These are phyloP conservation scores for Hyaloscypha variabilis DNA, from an alignment of 495 filamentous ascomycete genomes.

Conservation along the genomic window DNA sequence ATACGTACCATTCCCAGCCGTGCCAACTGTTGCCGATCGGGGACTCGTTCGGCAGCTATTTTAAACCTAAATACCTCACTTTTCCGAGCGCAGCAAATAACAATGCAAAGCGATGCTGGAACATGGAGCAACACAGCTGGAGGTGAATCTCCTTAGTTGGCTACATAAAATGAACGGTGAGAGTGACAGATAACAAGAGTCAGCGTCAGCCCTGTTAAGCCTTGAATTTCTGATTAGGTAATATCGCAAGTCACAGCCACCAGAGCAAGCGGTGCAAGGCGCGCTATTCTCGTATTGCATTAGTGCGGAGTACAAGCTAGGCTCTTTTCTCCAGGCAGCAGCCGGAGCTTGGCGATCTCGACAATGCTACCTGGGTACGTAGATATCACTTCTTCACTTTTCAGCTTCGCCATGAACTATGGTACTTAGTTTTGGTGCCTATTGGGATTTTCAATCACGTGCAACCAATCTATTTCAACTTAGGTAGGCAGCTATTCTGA, in stretches of 20 bases:
- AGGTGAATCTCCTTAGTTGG: not conserved
- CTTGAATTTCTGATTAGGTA: conserved; percentile 7
- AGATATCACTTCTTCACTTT: too few species aligned
- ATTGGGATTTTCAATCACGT: too few species aligned
- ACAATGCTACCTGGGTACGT: too few species aligned
- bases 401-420: too few species aligned
- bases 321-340: too few species aligned
- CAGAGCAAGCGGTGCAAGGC: too few species aligned
- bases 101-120: not conserved
- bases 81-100: conserved; percentile 2
- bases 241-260: not conserved
- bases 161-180: not conserved
- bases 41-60: not conserved
- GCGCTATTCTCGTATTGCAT: too few species aligned
- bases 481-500: too few species aligned
- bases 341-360: too few species aligned
- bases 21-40: not conserved
- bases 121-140: not conserved
- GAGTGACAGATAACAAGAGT: conserved; percentile 10
- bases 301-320: too few species aligned
- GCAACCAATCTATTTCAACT: too few species aligned
- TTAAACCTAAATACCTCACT: not conserved
- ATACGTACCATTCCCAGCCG: conserved; percentile 10
- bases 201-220: conserved; percentile 8
- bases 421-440: too few species aligned